Conservation (phyloP, 202 grass and related monocot genomes). For the Musa balbisiana region DNA sequence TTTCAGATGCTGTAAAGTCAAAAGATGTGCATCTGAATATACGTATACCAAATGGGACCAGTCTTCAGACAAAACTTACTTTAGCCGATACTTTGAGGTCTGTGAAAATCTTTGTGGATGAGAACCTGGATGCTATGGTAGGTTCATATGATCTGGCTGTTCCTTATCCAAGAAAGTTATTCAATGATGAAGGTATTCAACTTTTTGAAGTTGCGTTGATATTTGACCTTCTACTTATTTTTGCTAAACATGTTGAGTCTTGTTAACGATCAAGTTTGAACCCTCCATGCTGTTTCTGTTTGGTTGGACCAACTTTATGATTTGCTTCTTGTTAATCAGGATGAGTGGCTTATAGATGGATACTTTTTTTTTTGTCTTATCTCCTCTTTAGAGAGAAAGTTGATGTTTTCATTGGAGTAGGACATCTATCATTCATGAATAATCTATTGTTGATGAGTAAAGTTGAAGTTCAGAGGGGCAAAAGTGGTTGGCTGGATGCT, state of each 20-base stretch:
- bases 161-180: slow-evolving; percentile 82
- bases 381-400: neutral
- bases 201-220: slow-evolving; percentile 10
- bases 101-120: slow-evolving; percentile 71
- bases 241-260: neutral
- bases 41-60: slow-evolving; percentile 73
- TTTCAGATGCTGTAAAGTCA: slow-evolving; percentile 34
- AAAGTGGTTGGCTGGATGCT: neutral
- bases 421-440: neutral
- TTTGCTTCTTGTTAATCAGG: neutral
- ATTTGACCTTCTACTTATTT: neutral
- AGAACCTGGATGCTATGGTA: slow-evolving; percentile 33
- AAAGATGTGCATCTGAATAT: slow-evolving; percentile 70
- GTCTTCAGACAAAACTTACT: slow-evolving; percentile 69
- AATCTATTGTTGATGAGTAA: neutral
- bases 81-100: slow-evolving; percentile 58
- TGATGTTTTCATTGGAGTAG: neutral
- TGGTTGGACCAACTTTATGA: neutral
- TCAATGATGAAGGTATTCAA: slow-evolving; percentile 63
- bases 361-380: neutral
- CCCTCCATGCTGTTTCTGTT: neutral
- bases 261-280: neutral
- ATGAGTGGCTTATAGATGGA: neutral
- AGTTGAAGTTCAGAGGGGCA: neutral
- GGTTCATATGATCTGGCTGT: slow-evolving; percentile 72